Base-by-base conservation (phyloP, 2,329 filamentous ascomycete genomes). In the Colletotrichum liriopes region DNA sequence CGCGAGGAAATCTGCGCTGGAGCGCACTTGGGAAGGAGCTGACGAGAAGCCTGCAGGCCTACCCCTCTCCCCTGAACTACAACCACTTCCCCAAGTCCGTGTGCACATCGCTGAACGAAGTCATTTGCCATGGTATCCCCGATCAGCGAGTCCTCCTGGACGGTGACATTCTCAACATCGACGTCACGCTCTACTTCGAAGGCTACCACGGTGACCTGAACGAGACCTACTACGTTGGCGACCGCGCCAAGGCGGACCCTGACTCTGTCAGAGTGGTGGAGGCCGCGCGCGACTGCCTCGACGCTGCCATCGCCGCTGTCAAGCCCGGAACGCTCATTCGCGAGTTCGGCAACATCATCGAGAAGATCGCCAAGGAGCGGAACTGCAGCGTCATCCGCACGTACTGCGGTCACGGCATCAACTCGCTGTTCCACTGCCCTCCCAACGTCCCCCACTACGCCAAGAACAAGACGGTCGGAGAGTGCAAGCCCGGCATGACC, bases 71-170 rank as follows among this genome's bases (percentile, higher is more conserved):
- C 1, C 86, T 98, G 43, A 98, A 98, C 85, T 98, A 98, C 85
- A 93, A 94, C 86, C 88, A 95, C 82, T 99, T 98, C 84, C 96
- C 96, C 75, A 99, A 99, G 85, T 99, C 96, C 0, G 94, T 98
- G 74, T 99, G 96, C 84, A 98, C 96, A 3, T 98, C 96, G 3
- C 85, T 94, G 61, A 99, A 99, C 86, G 96, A 99, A 84, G 93
- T 98, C 75, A 98, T 99, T 82, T 99, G 96, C 86, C 96, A 99
- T 86, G 96, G 96, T 65, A 99, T 99, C 75, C 96, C 96, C 20
- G 96, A 99, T 79, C 91, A 97, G 81, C 91, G 96, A 67, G 87
- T 93, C 9, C 88, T 99, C 1, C 84, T 94, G 74, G 96, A 99
- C 77, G 96, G 96, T 74, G 96, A 99, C 79, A 98, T 99, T 75